Base-by-base conservation (phyloP, 2,329 filamentous ascomycete species). In the Aspergillus sp. region DNA sequence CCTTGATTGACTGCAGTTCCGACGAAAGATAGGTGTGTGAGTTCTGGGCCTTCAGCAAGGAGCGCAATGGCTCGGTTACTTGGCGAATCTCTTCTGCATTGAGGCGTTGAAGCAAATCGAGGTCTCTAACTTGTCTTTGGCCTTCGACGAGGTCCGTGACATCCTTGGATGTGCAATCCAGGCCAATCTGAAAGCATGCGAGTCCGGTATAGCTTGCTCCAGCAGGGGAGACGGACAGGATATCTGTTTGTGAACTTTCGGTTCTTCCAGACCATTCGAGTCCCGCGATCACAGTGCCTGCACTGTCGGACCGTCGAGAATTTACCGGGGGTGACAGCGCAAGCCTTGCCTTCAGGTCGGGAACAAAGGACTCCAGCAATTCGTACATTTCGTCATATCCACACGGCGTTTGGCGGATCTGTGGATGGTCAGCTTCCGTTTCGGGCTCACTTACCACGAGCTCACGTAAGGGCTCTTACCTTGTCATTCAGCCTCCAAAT, bases 151-250 rank as follows among this genome's bases (percentile, higher is more conserved):
- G 51, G 5, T 70, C 64, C 3, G 53, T 59, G 54, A 71, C 70
- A 15, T 69, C 68, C 23, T 67, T 62, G 6, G 51, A 50, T 0
- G 64, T 62, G 30, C 61, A 60, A 27, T 72, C 63, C 8, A 69
- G 57, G 4, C 71, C 71, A 1, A 73, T 54, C 47, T 68, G 71
- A 47, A 73, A 72, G 19, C 70, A 73, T 23, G 71, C 71, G 2
- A 72, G 48, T 1, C 67, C 69, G 1, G 64, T 62, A 38, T 66
- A 70, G 17, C 67, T 64, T 8, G 64, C 32, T 8, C 68, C 68
- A 11, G 62, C 64, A 5, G 59, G 49, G 10, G 66, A 74, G 42
- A 47, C 63, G 55, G 41, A 69, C 47, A 58, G 68, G 58, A 47
- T 72, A 53, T 69, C 62, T 2, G n/a, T 58, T 30, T 56, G 60